Percentiles rank a stretch among this genome's conserved stretches.
Conservation (phyloP, 2,329 filamentous ascomycete genomes). For the Ceratocystis huliohia region DNA sequence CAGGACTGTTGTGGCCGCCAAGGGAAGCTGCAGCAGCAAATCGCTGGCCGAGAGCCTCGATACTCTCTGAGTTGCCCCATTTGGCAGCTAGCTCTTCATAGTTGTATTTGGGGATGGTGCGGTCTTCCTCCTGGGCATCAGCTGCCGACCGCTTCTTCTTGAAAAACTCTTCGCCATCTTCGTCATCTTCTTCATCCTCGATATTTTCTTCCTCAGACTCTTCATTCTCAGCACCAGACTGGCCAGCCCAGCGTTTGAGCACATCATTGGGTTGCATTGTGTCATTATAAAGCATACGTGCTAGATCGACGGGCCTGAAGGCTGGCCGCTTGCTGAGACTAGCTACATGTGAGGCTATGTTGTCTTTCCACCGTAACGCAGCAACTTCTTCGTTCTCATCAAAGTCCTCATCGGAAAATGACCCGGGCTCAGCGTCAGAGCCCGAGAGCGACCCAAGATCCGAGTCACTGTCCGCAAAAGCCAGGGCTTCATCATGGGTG, state of each 20-base stretch:
- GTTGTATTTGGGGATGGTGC: slow-evolving; percentile 64
- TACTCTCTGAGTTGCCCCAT: slow-evolving; percentile 68
- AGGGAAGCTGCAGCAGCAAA: slow-evolving; percentile 56
- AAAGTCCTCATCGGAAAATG: slow-evolving; percentile 35
- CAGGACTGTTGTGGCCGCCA: slow-evolving; percentile 25
- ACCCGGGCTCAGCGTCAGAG: slow-evolving; percentile 36
- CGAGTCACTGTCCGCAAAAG: slow-evolving; percentile 93
- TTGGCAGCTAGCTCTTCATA: slow-evolving; percentile 71
- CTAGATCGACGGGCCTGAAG: slow-evolving; percentile 70
- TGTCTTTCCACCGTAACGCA: slow-evolving; percentile 73
- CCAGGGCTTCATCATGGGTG: slow-evolving; percentile 50
- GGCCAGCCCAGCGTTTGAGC: slow-evolving; percentile 66
- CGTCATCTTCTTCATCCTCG: slow-evolving; percentile 33
- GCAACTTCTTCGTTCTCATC: slow-evolving; percentile 64
- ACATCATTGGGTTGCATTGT: slow-evolving; percentile 63
- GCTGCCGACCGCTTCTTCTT: slow-evolving; percentile 50
- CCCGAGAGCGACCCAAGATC: slow-evolving; percentile 79
- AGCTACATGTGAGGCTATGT: slow-evolving; percentile 63
- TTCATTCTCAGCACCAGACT: slow-evolving; percentile 33
- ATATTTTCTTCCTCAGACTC: slow-evolving; percentile 46
- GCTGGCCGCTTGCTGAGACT: slow-evolving; percentile 57
- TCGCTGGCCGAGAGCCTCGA: slow-evolving; percentile 59
- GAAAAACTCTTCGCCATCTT: slow-evolving; percentile 52
- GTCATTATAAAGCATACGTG: slow-evolving; percentile 78
- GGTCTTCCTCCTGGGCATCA: slow-evolving; percentile 66